These are phyloP conservation scores for Aspergillus carlsbadensis DNA, from an alignment of 495 filamentous ascomycete species.

Conservation along the genomic window DNA sequence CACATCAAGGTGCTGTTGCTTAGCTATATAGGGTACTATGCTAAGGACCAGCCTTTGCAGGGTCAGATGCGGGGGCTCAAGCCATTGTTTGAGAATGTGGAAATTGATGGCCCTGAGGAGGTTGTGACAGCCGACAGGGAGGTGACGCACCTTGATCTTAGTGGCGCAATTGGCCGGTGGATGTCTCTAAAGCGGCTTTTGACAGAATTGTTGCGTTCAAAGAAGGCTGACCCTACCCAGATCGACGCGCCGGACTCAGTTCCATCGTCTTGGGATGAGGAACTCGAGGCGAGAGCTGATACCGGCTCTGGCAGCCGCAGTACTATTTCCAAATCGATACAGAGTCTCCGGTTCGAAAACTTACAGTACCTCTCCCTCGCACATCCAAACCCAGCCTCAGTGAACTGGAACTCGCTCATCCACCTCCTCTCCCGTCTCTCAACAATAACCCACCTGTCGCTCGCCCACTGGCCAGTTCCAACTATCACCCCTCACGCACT, in stretches of 20 bases:
- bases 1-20: slow-evolving; percentile 61
- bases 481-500: slow-evolving; percentile 60
- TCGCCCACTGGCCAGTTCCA: slow-evolving; percentile 79
- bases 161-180: slow-evolving; percentile 56
- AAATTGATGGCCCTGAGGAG: slow-evolving; percentile 13
- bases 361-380: slow-evolving; percentile 54
- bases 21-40: slow-evolving; percentile 59
- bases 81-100: slow-evolving; percentile 27
- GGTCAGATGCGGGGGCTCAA: slow-evolving; percentile 30
- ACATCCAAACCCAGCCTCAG: slow-evolving; percentile 34
- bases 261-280: slow-evolving; percentile 40
- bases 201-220: slow-evolving; percentile 45
- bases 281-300: slow-evolving; percentile 34
- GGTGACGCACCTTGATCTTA: slow-evolving; percentile 63
- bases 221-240: slow-evolving; percentile 13
- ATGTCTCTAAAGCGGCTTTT: slow-evolving; percentile 59
- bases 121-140: slow-evolving; percentile 44
- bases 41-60: slow-evolving; percentile 29
- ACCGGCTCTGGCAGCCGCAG: slow-evolving; percentile 25
- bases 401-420: slow-evolving; percentile 69
- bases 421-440: slow-evolving; percentile 58
- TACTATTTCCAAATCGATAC: slow-evolving; percentile 39
- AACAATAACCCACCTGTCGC: slow-evolving; percentile 70
- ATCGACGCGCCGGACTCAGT: slow-evolving; percentile 19
- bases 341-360: slow-evolving; percentile 43